A percentile compares a stretch with the other conserved stretches of the same genome.
Conservation (phyloP, 192 early-diverging fungal species). For the Gamsiella multidivaricata region DNA sequence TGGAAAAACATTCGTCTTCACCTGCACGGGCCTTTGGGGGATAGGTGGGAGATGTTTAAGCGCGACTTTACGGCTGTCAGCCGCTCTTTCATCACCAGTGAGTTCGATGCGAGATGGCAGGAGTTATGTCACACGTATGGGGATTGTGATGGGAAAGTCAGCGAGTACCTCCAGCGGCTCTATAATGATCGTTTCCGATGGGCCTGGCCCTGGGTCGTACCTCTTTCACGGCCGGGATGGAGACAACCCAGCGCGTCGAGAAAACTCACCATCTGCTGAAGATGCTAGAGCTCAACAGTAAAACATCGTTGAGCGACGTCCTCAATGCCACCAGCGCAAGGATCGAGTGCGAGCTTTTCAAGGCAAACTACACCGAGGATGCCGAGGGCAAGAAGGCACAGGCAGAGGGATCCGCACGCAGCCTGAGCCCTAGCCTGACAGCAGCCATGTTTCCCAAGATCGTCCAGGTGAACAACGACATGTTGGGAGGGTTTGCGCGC, state of each 20-base stretch:
- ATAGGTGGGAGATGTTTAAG: too few species aligned
- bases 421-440: too few species aligned
- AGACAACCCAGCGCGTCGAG: slow-evolving; percentile 13
- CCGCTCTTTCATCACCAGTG: background rate
- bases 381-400: too few species aligned
- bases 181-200: background rate
- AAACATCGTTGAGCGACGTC: slow-evolving; percentile 1
- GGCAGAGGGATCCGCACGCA: too few species aligned
- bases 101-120: background rate
- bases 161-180: background rate
- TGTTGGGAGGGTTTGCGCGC: too few species aligned
- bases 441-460: too few species aligned
- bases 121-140: background rate
- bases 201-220: background rate
- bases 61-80: background rate
- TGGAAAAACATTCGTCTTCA: background rate
- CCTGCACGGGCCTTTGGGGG: too few species aligned
- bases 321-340: too few species aligned
- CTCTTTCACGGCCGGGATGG: background rate
- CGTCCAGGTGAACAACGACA: too few species aligned
- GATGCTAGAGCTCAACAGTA: background rate
- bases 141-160: background rate
- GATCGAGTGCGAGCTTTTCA: too few species aligned
- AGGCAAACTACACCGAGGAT: too few species aligned
- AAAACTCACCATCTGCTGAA: background rate